Conservation (phyloP, 345 rosid genomes). For the sweet orange (Citrus sinensis) region DVS_A1.0 CM039162.1:24702001-24702500, state of each 20-base stretch:
- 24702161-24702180: not conserved
- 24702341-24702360: slow-evolving; percentile 2
- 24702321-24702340: not conserved
- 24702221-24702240: not conserved
- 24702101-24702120: not conserved
- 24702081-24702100: not conserved
- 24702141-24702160: not conserved
- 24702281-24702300: not conserved
- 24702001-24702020: not conserved
- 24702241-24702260: not conserved
- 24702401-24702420: slow-evolving; percentile 44
- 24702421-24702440: slow-evolving; percentile 88
- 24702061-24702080: too few relatives aligned
- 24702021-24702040: not conserved
- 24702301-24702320: not conserved
- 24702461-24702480: slow-evolving; percentile 90
- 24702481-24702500: slow-evolving; percentile 94
- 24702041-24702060: not conserved
- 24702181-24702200: not conserved
- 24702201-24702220: not conserved
- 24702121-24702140: not conserved
- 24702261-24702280: not conserved
- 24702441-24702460: slow-evolving; percentile 93
- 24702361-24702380: not conserved
- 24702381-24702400: not conserved